phyloP scores from a whole-genome alignment of 1,284 basidiomycete species.

The Cystobasidiaceae sp. region DNA sequence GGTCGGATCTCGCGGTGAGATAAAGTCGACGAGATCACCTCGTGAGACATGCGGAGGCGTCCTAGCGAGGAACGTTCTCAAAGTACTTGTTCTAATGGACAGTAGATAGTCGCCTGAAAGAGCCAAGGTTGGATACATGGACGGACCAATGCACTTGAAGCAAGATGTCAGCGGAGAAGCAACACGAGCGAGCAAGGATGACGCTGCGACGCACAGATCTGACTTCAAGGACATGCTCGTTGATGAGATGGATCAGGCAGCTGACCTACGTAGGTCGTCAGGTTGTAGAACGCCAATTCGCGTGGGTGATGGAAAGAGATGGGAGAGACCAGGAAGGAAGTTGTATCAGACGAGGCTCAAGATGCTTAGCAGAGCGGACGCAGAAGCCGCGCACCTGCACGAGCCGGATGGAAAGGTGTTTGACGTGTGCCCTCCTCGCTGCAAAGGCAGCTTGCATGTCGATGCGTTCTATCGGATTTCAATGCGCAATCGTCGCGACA shows the following conservation, averaged over 20 bases:
- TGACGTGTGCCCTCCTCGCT: too few species aligned
- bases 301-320: too few species aligned
- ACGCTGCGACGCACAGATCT: slow-evolving; percentile 32
- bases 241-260: slow-evolving; percentile 38
- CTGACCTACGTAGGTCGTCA: background rate
- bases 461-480: too few species aligned
- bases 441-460: too few species aligned
- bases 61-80: slow-evolving; percentile 36
- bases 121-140: slow-evolving; percentile 39
- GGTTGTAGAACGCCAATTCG: background rate
- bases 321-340: background rate
- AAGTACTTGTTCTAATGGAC: slow-evolving; percentile 33
- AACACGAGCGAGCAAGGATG: background rate
- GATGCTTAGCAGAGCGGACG: too few species aligned
- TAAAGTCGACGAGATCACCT: slow-evolving; percentile 75
- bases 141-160: slow-evolving; percentile 38
- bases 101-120: slow-evolving; percentile 29
- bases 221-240: slow-evolving; percentile 38
- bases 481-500: too few species aligned
- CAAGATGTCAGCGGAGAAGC: background rate
- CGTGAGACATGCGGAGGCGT: slow-evolving; percentile 46
- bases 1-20: slow-evolving; percentile 66
- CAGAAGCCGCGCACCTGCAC: too few species aligned
- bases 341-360: background rate
- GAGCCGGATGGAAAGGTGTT: background rate